Conservation (phyloP, 805 yeast genomes). For the Zygosaccharomyces kombuchaensis region DNA sequence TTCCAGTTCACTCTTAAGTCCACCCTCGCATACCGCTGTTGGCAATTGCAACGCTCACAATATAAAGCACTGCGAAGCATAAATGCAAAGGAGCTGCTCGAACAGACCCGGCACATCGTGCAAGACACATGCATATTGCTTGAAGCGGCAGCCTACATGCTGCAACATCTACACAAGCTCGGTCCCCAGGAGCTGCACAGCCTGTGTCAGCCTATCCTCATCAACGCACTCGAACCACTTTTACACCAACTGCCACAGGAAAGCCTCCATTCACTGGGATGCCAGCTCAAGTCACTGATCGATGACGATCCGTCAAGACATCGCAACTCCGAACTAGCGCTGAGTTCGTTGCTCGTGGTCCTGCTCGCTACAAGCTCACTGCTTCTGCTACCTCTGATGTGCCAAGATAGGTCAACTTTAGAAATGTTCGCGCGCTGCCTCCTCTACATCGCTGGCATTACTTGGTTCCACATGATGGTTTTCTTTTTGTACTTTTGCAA, state of each 20-base stretch:
- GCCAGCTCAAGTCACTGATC: background rate
- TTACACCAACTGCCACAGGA: slow-evolving; percentile 1
- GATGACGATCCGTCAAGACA: background rate
- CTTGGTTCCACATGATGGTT: slow-evolving; percentile 7
- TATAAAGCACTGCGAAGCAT: background rate
- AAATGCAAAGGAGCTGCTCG: background rate
- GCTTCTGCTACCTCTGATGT: slow-evolving; percentile 1
- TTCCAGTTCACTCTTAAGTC: slow-evolving; percentile 3
- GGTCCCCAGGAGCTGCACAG: background rate
- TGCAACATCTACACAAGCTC: background rate
- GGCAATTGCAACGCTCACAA: slow-evolving; percentile 2
- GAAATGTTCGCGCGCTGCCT: background rate
- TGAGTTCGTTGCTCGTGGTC: slow-evolving; percentile 1
- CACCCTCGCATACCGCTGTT: background rate
- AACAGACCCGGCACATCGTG: background rate
- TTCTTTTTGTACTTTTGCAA: slow-evolving; percentile 5
- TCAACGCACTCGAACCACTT: background rate
- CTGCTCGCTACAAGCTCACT: slow-evolving; percentile 1
- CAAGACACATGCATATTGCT: background rate
- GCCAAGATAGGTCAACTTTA: background rate
- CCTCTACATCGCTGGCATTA: slow-evolving; percentile 1
- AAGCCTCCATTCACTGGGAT: background rate
- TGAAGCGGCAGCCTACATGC: slow-evolving; percentile 4
- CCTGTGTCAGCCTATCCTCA: background rate
- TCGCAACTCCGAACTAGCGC: slow-evolving; percentile 1